These are phyloP conservation scores for Globisporangium viniferum DNA, from an alignment of 352 stramenopile genomes.

Conservation along the genomic window DNA sequence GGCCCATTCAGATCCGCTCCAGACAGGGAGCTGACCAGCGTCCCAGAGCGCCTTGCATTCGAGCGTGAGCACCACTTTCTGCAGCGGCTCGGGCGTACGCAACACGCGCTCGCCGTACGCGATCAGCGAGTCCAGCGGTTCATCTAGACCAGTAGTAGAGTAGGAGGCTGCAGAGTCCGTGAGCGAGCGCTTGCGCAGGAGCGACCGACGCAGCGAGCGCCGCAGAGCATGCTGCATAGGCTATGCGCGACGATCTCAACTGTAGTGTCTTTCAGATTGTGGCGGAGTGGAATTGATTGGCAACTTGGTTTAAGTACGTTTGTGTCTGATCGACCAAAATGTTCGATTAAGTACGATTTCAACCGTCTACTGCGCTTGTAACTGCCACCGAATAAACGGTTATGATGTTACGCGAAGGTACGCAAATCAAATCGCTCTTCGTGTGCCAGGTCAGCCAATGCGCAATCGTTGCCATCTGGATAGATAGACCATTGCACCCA, in stretches of 20 bases:
- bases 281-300: neutral
- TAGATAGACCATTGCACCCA: neutral
- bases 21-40: conserved; percentile 35
- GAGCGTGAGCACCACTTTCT: conserved; percentile 66
- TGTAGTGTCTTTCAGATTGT: neutral
- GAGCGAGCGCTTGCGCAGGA: conserved; percentile 3
- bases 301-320: neutral
- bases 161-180: too few species aligned
- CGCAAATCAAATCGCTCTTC: neutral
- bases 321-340: neutral
- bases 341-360: neutral
- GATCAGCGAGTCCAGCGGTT: conserved; percentile 44
- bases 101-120: conserved; percentile 63
- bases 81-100: conserved; percentile 35
- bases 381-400: too few species aligned
- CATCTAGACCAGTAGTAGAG: too few species aligned
- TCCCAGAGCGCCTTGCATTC: conserved; percentile 51
- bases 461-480: neutral
- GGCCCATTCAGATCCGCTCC: conserved; percentile 26
- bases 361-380: neutral
- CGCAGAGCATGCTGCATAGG: conserved; percentile 1
- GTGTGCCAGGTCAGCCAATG: neutral
- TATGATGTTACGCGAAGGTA: neutral
- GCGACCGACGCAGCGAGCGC: conserved; percentile 2
- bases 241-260: neutral